These are phyloP conservation scores for Corchorus capsularis DNA, from an alignment of 345 rosid genomes.

Conservation along the genomic window DNA sequence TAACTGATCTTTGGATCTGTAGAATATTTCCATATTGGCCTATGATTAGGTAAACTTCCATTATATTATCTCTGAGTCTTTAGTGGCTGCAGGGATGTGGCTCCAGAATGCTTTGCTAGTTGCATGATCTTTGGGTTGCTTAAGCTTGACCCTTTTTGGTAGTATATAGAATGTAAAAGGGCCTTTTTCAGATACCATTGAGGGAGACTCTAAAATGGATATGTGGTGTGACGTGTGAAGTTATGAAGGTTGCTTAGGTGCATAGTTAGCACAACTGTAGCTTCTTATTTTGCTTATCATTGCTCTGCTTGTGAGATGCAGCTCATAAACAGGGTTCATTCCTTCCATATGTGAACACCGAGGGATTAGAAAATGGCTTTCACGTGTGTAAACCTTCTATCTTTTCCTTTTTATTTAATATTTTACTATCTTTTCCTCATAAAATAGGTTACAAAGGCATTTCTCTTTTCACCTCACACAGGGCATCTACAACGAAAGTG, in stretches of 20 bases:
- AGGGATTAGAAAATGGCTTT: constrained; percentile 38
- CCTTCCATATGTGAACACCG: constrained; percentile 34
- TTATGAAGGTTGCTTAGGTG: constrained; percentile 3
- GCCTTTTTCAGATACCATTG: constrained; percentile 1
- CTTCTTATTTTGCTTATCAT: constrained; percentile 23
- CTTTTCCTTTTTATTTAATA: constrained; percentile 17
- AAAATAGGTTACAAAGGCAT: constrained; percentile 17
- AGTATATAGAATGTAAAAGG: constrained; percentile 13
- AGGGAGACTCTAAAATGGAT: constrained; percentile 9
- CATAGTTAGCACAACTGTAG: constrained; percentile 9
- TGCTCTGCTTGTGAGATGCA: constrained; percentile 43
- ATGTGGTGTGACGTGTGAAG: background rate
- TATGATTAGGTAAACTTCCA: constrained; percentile 5
- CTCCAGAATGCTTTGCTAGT: background rate
- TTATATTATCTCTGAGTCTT: background rate
- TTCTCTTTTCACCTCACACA: constrained; percentile 23
- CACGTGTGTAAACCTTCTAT: constrained; percentile 43
- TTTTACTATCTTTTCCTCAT: constrained; percentile 15
- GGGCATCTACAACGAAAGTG: constrained; percentile 39
- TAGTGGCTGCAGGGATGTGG: background rate
- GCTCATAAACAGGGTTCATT: constrained; percentile 37
- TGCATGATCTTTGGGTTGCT: background rate
- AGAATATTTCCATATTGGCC: constrained; percentile 2
- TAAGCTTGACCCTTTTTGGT: background rate
- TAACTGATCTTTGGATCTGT: background rate